Evolutionary conservation across 2,329 filamentous ascomycete species (phyloP).

Genomic region (Pestalotiopsis sp.): DNA sequence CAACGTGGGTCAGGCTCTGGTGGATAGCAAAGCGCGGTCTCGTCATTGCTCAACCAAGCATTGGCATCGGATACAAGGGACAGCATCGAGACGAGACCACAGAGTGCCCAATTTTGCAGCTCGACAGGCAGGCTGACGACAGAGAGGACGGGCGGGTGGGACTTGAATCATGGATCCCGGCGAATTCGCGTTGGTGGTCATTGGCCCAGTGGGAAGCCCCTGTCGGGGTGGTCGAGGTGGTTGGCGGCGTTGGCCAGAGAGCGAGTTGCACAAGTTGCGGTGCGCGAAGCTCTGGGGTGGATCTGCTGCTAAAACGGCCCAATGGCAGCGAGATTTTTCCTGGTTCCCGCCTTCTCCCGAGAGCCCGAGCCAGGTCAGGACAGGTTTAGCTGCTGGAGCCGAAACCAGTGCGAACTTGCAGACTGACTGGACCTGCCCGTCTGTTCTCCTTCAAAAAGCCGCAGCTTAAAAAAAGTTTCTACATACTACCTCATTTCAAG

Average conservation of each 20-base stretch:
- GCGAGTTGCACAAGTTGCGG: background rate
- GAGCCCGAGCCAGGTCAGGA: slow-evolving; percentile 3
- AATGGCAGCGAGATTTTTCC: slow-evolving; percentile 2
- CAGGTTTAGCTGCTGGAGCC: slow-evolving; percentile 3
- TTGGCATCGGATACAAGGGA: background rate
- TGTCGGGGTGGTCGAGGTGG: background rate
- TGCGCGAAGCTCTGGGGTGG: background rate
- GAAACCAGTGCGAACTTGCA: slow-evolving; percentile 3
- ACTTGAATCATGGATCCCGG: background rate
- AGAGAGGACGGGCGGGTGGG: background rate
- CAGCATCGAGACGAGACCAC: background rate
- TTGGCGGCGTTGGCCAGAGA: background rate
- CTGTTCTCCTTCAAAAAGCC: slow-evolving; percentile 24
- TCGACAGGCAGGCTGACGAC: background rate
- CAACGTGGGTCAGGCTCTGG: slow-evolving; percentile 8
- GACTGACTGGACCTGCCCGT: slow-evolving; percentile 19
- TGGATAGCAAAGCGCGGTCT: background rate
- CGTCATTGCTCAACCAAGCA: background rate
- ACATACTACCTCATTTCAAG: background rate
- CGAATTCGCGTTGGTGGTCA: background rate
- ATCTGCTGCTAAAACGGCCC: background rate
- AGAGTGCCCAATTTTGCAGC: background rate
- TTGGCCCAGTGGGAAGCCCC: background rate
- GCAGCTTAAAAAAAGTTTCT: slow-evolving; percentile 16
- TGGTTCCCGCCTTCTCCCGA: slow-evolving; percentile 14